Conservation (phyloP, 2,329 filamentous ascomycete genomes). For the Fonsecaea erecta region DNA sequence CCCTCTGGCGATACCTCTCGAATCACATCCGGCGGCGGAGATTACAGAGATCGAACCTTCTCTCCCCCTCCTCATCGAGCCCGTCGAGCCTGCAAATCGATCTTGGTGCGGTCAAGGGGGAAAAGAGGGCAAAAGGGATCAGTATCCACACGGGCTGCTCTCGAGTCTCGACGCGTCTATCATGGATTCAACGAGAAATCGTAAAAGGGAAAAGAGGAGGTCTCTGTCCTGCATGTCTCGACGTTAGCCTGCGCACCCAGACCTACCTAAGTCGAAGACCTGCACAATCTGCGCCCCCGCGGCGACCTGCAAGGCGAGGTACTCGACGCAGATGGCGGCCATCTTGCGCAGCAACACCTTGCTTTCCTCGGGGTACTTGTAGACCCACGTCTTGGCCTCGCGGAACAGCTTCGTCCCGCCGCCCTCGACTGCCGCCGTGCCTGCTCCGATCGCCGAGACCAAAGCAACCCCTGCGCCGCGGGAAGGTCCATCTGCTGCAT, state of each 20-base stretch:
- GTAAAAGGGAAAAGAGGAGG: neutral
- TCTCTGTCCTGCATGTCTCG: slow-evolving; percentile 5
- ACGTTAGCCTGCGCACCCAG: neutral
- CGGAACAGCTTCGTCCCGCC: slow-evolving; percentile 95
- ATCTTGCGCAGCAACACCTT: slow-evolving; percentile 89
- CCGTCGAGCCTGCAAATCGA: neutral
- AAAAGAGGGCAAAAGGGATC: neutral
- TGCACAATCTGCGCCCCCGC: slow-evolving; percentile 95
- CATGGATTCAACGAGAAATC: neutral
- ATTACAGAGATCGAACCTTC: slow-evolving; percentile 7
- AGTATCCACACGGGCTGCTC: neutral
- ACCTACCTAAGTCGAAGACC: slow-evolving; percentile 83
- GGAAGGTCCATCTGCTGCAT: neutral
- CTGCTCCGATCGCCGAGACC: slow-evolving; percentile 16
- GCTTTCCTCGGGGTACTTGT: slow-evolving; percentile 79
- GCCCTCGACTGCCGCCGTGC: slow-evolving; percentile 68
- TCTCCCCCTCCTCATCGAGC: neutral
- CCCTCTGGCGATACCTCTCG: slow-evolving; percentile 3
- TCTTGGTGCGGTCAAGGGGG: neutral
- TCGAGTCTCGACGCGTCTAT: slow-evolving; percentile 1
- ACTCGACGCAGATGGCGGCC: slow-evolving; percentile 90
- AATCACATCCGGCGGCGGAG: slow-evolving; percentile 14
- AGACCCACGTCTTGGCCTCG: slow-evolving; percentile 95
- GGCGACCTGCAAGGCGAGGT: slow-evolving; percentile 87
- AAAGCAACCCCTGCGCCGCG: slow-evolving; percentile 13